phyloP scores from a whole-genome alignment of 1,139 yeast species.

The Lodderomyces beijingensis region DNA sequence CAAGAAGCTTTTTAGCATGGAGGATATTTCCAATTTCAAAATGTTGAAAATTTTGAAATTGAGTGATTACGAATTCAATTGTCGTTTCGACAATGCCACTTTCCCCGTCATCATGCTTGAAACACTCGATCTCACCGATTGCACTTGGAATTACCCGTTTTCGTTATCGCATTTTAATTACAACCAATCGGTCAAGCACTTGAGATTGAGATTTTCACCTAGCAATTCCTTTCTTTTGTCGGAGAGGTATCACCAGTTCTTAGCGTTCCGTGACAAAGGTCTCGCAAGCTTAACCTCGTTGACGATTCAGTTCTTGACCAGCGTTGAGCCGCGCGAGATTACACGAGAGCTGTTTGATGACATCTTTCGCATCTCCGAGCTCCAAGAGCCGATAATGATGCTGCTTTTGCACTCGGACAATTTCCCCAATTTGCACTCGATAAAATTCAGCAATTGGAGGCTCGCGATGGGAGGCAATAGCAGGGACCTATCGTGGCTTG shows the following conservation, averaged over 20 bases:
- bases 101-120: constrained; percentile 10
- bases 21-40: constrained; percentile 26
- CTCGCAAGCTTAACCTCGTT: constrained; percentile 2
- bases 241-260: constrained; percentile 2
- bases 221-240: not conserved
- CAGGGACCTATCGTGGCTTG: too few relatives aligned
- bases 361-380: not conserved
- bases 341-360: not conserved
- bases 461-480: too few relatives aligned
- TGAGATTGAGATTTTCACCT: not conserved
- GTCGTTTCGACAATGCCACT: constrained; percentile 16
- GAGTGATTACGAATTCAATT: constrained; percentile 30
- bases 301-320: too few relatives aligned
- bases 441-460: constrained; percentile 1
- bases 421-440: not conserved
- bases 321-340: too few relatives aligned
- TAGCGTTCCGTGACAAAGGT: constrained; percentile 1
- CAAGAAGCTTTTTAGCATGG: constrained; percentile 20
- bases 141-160: constrained; percentile 47
- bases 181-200: constrained; percentile 8
- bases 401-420: not conserved
- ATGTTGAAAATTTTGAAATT: constrained; percentile 21
- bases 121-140: constrained; percentile 24
- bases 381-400: not conserved
- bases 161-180: constrained; percentile 30